Percentiles rank a stretch among this genome's conserved stretches.
These are phyloP conservation scores for Trypethelium eluteriae DNA, from an alignment of 495 filamentous ascomycete species.

Conservation along the genomic window DNA sequence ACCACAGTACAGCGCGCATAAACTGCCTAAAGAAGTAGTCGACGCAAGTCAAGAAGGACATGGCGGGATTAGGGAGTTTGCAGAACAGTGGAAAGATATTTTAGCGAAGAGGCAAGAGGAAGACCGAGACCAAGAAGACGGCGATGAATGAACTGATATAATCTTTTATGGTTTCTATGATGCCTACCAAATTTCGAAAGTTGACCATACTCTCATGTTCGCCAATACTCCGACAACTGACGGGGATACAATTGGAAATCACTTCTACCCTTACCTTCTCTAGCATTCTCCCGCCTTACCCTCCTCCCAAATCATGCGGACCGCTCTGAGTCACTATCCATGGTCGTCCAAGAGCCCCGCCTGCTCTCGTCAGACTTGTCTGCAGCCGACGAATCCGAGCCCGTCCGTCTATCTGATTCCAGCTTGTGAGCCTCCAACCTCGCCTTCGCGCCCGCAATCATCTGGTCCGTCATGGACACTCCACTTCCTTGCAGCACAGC, in stretches of 20 bases:
- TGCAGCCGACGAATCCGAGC: background rate
- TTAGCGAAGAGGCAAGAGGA: conserved; percentile 50
- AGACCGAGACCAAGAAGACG: conserved; percentile 35
- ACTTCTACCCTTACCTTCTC: background rate
- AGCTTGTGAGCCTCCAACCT: background rate
- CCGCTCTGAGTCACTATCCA: background rate
- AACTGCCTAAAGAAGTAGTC: conserved; percentile 88
- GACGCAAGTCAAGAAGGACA: conserved; percentile 61
- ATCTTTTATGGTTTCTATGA: background rate
- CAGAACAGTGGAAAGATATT: conserved; percentile 77
- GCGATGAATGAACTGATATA: conserved; percentile 9
- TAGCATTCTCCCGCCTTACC: background rate
- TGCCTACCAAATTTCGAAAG: background rate
- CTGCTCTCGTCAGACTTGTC: background rate
- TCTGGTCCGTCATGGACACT: background rate
- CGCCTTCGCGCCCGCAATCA: background rate
- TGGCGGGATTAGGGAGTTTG: conserved; percentile 74
- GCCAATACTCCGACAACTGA: background rate
- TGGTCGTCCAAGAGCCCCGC: background rate
- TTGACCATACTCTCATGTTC: background rate
- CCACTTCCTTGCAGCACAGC: background rate
- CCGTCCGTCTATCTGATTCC: background rate
- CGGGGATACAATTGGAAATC: background rate
- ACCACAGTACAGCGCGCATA: conserved; percentile 88
- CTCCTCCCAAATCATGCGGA: background rate